Percentiles rank a stretch among this genome's conserved stretches.
These are phyloP conservation scores for Aspergillus ochraceoroseus DNA, from an alignment of 2,329 filamentous ascomycete genomes.

Conservation along the genomic window DNA sequence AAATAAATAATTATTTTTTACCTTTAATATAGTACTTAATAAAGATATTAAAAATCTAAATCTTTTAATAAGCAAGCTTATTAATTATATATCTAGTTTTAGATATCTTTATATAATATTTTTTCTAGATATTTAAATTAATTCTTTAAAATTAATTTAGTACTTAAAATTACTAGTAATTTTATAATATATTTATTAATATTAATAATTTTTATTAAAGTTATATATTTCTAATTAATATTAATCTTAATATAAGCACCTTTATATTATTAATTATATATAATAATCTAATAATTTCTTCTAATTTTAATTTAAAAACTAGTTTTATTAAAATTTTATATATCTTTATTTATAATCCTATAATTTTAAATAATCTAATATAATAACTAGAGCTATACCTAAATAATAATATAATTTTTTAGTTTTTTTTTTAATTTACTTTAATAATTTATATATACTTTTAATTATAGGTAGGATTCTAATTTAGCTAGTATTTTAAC, in stretches of 20 bases:
- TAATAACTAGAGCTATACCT: not conserved
- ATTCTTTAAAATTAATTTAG: too few relatives aligned
- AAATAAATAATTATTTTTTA: conserved; percentile 1
- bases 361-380: not conserved
- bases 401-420: conserved; percentile 2
- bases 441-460: too few relatives aligned
- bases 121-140: not conserved
- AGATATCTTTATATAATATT: not conserved
- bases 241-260: not conserved
- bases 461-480: too few relatives aligned
- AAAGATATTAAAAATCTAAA: not conserved
- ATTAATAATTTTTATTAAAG: not conserved
- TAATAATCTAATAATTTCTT: not conserved
- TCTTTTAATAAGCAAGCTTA: too few relatives aligned
- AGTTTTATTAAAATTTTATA: not conserved
- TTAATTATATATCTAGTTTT: too few relatives aligned
- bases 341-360: not conserved
- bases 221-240: too few relatives aligned
- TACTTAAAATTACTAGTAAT: not conserved
- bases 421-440: not conserved
- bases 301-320: not conserved
- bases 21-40: not conserved
- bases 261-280: not conserved
- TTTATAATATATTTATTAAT: not conserved
- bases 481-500: too few relatives aligned